Evolutionary conservation across 495 filamentous ascomycete genomes (phyloP).

Genomic region (Entonaema liquescens): DNA sequence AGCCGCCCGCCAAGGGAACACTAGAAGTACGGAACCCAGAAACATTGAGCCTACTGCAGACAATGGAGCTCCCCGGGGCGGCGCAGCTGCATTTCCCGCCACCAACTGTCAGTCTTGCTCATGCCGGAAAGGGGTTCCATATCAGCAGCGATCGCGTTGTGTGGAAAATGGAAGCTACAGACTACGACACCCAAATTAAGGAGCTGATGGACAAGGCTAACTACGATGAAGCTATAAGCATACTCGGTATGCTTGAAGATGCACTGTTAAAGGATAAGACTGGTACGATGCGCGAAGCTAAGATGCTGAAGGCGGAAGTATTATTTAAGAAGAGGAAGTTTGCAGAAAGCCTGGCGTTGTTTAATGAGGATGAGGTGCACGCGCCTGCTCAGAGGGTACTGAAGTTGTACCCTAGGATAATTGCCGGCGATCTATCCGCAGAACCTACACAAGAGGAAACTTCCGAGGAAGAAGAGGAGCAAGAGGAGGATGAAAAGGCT

Average conservation of each 20-base stretch:
- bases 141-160: constrained; percentile 87
- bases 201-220: constrained; percentile 78
- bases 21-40: constrained; percentile 94
- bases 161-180: constrained; percentile 94
- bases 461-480: constrained; percentile 51
- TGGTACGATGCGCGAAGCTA: constrained; percentile 79
- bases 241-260: constrained; percentile 90
- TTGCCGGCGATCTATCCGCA: constrained; percentile 81
- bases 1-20: constrained; percentile 81
- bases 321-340: constrained; percentile 86
- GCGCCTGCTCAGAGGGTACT: constrained; percentile 92
- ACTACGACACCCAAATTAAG: constrained; percentile 92
- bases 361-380: constrained; percentile 78
- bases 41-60: constrained; percentile 86
- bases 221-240: constrained; percentile 91
- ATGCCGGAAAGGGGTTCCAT: constrained; percentile 93
- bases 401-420: constrained; percentile 79
- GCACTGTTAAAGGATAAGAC: constrained; percentile 86
- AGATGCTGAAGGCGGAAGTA: constrained; percentile 87
- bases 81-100: constrained; percentile 90
- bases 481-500: constrained; percentile 59
- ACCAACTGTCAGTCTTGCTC: constrained; percentile 88
- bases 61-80: constrained; percentile 79
- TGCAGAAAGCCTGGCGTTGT: constrained; percentile 87
- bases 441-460: constrained; percentile 51